Base-by-base conservation (phyloP, 2,329 filamentous ascomycete species). In the Fusarium chuoi region DNA sequence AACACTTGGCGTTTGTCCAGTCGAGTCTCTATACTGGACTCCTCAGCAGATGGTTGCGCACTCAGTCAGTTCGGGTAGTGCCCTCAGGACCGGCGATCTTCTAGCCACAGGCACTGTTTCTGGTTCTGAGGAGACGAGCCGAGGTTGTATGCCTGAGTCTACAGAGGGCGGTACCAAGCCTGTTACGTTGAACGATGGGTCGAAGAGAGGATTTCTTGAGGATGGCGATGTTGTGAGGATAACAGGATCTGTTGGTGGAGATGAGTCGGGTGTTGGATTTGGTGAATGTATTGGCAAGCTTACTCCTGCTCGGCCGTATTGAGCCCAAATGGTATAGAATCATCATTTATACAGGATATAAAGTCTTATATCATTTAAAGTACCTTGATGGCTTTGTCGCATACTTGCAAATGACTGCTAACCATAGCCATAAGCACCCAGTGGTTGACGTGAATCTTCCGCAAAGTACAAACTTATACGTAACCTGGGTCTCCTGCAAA, bases 61-160 rank as follows among this genome's bases (percentile, higher is more conserved):
- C 10, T 63, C 71, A 0, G 71, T 73, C 4, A 74, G 71, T 2
- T 69, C 71, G 0, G 71, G 71, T 0, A 75, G 71, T 44, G 71
- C 68, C 0, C 57, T 74, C 1, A 15, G 71, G 2, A 73, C 71
- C 0, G 84, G 84, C 0, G 84, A 86, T 68, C 14, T 86, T 2
- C 62, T 86, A 39, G 85, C 80, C 0, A 85, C 84, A 0, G 85
- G 85, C 0, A 86, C 84, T 0, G 80, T 86, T 15, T 82, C 79
- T 8, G 84, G 83, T 1, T 67, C 72, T 0, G 80, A 77, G 1
- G 73, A 80, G 6, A 78, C 79, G 1, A 78, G 77, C 35, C 79
- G 82, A 30, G 85, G 84, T 0, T 85, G 84, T 63, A 75, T 86
- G 51, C 78, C 85, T 9, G 84, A 86, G 71, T 57, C 78, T 41